Percentiles rank a stretch among this genome's conserved stretches.
These are phyloP conservation scores for Pseudoturritis turrita DNA, from an alignment of 345 rosid species.

Conservation along the genomic window DNA sequence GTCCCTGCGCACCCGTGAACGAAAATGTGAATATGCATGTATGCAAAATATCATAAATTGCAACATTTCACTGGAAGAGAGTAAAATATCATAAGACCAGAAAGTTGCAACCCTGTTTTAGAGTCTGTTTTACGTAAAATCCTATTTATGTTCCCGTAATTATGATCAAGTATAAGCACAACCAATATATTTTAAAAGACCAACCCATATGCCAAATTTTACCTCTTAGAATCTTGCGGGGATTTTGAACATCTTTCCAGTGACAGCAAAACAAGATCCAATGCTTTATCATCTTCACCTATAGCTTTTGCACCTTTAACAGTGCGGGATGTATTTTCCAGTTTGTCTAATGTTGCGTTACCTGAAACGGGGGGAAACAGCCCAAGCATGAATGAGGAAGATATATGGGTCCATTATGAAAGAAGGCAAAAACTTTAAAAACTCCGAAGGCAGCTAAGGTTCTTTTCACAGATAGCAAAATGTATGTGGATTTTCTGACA, in stretches of 20 bases:
- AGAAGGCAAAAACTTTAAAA: neutral
- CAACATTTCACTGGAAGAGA: neutral
- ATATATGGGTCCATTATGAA: neutral
- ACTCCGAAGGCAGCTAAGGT: neutral
- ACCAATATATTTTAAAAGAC: neutral
- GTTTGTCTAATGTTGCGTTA: constrained; percentile 53
- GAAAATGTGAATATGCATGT: neutral
- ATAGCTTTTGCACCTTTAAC: constrained; percentile 83
- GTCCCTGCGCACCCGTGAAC: constrained; percentile 50
- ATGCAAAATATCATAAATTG: neutral
- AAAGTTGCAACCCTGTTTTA: constrained; percentile 3
- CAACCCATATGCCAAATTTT: neutral
- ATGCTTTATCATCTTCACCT: constrained; percentile 70
- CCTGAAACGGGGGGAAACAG: constrained; percentile 41
- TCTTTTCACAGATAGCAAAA: constrained; percentile 1
- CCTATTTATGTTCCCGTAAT: neutral
- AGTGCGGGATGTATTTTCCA: constrained; percentile 78
- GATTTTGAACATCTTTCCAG: constrained; percentile 71
- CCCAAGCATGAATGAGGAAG: neutral
- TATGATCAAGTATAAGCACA: constrained; percentile 1
- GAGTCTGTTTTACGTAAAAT: neutral
- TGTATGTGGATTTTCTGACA: neutral
- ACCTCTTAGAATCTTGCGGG: constrained; percentile 55
- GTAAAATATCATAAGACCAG: neutral
- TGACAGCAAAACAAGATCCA: constrained; percentile 56